Conservation (phyloP, 176 grass and related monocot species). For the Dactylis glomerata region DNA sequence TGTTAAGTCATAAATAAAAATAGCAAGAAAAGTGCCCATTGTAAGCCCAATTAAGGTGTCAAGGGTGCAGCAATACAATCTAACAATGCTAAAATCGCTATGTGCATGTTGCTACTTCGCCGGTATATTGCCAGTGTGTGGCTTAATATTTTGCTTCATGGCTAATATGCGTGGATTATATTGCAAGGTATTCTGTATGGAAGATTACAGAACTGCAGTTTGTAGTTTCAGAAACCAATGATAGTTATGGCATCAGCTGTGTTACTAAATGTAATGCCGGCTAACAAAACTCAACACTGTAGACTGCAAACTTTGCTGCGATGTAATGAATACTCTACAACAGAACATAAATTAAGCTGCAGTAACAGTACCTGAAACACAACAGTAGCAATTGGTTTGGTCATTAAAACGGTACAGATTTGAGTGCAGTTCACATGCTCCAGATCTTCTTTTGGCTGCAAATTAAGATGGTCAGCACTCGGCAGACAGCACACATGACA, state of each 20-base stretch:
- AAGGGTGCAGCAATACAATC: background rate
- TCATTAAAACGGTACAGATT: slow-evolving; percentile 65
- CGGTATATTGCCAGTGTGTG: background rate
- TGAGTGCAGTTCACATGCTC: slow-evolving; percentile 54
- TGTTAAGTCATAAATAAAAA: background rate
- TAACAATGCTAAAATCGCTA: background rate
- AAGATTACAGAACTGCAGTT: background rate
- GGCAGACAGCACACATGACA: slow-evolving; percentile 12
- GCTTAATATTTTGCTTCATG: background rate
- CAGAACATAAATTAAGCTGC: slow-evolving; percentile 8
- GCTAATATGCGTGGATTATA: background rate
- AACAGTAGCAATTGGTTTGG: slow-evolving; percentile 48
- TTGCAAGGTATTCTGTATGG: background rate
- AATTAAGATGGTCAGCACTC: slow-evolving; percentile 3
- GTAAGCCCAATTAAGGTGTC: background rate
- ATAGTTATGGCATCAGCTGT: background rate
- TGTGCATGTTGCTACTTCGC: background rate
- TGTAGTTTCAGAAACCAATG: background rate
- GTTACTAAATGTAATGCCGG: background rate
- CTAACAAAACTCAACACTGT: background rate
- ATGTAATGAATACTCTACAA: background rate
- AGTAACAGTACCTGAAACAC: slow-evolving; percentile 49
- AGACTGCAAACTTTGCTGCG: background rate
- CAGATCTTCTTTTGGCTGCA: slow-evolving; percentile 56
- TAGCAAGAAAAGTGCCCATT: background rate